A percentile compares a stretch with the other conserved stretches of the same genome.
phyloP scores from a whole-genome alignment of 1,284 basidiomycete genomes.

The Cronartium quercuum region DNA sequence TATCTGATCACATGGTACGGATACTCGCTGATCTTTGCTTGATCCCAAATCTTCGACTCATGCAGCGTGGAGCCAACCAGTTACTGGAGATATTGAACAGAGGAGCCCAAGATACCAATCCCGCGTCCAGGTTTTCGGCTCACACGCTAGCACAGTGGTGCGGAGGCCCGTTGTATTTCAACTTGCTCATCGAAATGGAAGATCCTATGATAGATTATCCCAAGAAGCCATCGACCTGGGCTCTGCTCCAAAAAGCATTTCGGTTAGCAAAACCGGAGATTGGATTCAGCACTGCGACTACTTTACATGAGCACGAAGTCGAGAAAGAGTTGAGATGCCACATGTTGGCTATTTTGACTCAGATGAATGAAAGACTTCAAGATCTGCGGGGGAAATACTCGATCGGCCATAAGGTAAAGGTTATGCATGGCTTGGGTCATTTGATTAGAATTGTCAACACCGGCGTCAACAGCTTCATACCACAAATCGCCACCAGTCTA shows the following conservation, averaged over 20 bases:
- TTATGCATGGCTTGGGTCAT: slow-evolving; percentile 31
- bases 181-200: slow-evolving; percentile 25
- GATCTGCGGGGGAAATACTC: slow-evolving; percentile 30
- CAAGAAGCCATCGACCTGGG: not conserved
- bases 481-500: slow-evolving; percentile 89
- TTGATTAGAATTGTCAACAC: slow-evolving; percentile 30
- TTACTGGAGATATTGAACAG: slow-evolving; percentile 19
- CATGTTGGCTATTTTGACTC: slow-evolving; percentile 26
- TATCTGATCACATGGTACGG: slow-evolving; percentile 5
- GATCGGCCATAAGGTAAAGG: slow-evolving; percentile 16
- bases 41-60: slow-evolving; percentile 1
- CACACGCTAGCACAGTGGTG: slow-evolving; percentile 1
- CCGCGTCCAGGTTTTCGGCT: not conserved
- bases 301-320: slow-evolving; percentile 16
- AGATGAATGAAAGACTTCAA: slow-evolving; percentile 36
- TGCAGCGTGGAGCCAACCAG: slow-evolving; percentile 4
- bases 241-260: slow-evolving; percentile 13
- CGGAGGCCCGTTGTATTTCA: slow-evolving; percentile 16
- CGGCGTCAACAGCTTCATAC: slow-evolving; percentile 25
- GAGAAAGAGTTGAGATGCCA: slow-evolving; percentile 9
- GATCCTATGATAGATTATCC: not conserved
- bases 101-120: not conserved
- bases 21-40: slow-evolving; percentile 28
- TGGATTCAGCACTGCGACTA: not conserved
- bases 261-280: slow-evolving; percentile 1